Base-by-base conservation (phyloP, 2,329 filamentous ascomycete genomes). In the Magnaporthiopsis incrustans region DNA sequence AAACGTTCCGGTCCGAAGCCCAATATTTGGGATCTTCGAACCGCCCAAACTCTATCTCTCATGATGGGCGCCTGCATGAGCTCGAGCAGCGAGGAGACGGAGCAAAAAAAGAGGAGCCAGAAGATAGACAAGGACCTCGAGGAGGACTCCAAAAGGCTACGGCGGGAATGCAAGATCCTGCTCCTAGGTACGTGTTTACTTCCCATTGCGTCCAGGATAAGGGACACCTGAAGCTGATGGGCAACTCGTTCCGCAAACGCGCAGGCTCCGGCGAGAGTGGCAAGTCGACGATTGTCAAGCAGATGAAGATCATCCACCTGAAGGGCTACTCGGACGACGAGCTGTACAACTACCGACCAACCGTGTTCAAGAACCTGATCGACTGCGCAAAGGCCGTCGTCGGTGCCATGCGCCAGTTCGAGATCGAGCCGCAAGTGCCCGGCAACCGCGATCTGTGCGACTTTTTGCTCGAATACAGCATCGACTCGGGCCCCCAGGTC, bases 221-320 rank as follows among this genome's bases (percentile, higher is more conserved):
- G 27, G 10, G 35, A 12, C 18, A 32, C 26, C 14, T 26, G 4
- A 57, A 44, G 25, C 18, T 26, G 22, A 26, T 27, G 27, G 22
- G 11, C 38, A n/a, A 27, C 10, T 50, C 50, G 22, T 26, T 26
- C 25, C 27, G 50, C 18, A 26, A 56, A 33, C 56, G 56, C 67
- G 69, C 75, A 97, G 95, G 95, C 69, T 98, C 95, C 69, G 95
- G 95, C 69, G 95, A 99, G 81, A 98, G 94, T 77, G 95, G 95
- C 70, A 99, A 99, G 79, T 98, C 95, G 65, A 99, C 95, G 12
- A 98, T 99, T 72, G 95, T 99, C 70, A 99, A 99, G 78, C 95
- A 99, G 82, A 99, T 99, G 95, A 99, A 98, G 79, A 99, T 99
- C 71, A 98, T 99, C 73, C 95, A 99, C 74, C 89, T 98, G 72